phyloP scores from a whole-genome alignment of 164 flowering plant genomes.

The Piper longum region DNA sequence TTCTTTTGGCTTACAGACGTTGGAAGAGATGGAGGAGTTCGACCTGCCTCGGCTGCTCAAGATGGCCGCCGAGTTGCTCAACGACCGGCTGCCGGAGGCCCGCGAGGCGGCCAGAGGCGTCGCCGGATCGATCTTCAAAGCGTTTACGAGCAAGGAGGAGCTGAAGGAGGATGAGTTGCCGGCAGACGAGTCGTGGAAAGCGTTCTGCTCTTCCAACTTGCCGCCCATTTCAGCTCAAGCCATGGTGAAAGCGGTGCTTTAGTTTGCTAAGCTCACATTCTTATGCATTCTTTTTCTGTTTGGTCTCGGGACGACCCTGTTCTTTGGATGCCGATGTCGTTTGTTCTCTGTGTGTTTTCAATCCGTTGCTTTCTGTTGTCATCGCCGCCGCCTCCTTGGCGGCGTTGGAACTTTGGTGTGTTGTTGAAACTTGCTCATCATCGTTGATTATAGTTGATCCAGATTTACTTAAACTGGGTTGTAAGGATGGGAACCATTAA shows the following conservation, averaged over 20 bases:
- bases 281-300: too few relatives aligned
- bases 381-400: too few relatives aligned
- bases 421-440: too few relatives aligned
- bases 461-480: too few relatives aligned
- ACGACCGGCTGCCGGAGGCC: conserved; percentile 81
- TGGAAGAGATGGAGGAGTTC: conserved; percentile 49
- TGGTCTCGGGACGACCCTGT: too few relatives aligned
- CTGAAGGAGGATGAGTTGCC: conserved; percentile 16
- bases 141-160: conserved; percentile 31
- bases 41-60: conserved; percentile 42
- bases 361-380: too few relatives aligned
- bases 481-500: too few relatives aligned
- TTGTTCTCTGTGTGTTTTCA: too few relatives aligned
- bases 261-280: too few relatives aligned
- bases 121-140: conserved; percentile 24
- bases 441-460: too few relatives aligned
- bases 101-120: conserved; percentile 74
- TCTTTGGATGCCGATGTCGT: too few relatives aligned
- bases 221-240: conserved; percentile 60
- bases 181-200: conserved; percentile 47
- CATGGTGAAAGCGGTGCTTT: conserved; percentile 21
- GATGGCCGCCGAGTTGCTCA: conserved; percentile 48
- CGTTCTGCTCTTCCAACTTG: conserved; percentile 50
- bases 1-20: conserved; percentile 25
- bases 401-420: too few relatives aligned